Base-by-base conservation (phyloP, 805 yeast species). In the Metschnikowia koreensis region DNA sequence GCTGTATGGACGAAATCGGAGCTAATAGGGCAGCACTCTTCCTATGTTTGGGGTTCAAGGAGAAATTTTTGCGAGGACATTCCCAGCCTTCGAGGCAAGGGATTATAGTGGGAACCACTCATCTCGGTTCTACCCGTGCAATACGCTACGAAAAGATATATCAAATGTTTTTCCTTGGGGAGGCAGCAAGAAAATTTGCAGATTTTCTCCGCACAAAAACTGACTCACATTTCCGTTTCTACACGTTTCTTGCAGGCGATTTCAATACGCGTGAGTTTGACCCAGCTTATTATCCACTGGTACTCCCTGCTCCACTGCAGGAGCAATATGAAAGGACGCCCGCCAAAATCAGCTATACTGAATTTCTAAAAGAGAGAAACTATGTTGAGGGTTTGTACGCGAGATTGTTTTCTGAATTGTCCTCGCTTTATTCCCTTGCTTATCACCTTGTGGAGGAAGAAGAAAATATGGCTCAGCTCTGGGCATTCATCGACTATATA, bases 241-340 rank as follows among this genome's bases (percentile, higher is more conserved):
- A 46, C 22, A 38, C 27, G 10, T 38, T 46, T 17, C 13, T 46
- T 15, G 48, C 48, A 3, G 48, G 48, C n/a, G 48, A 46, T 38
- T 46, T 46, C 31, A 46, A 46, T 31, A n/a, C 48, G n/a, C 28
- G 39, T 11, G 12, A 9, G 11, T 28, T 29, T 27, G 48, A 46
- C 22, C 39, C 48, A 12, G 43, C 27, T 13, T 31, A 29, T 33
- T 37, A 10, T 16, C 15, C 41, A 7, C 31, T 8, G 9, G 10
- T 6, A 8, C 13, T 10, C 5, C 46, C 33, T 9, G 12, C 7
- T 16, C n/a, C 45, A 2, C 45, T 42, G 38, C 27, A 11, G 7
- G 16, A n/a, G 15, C 26, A 42, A n/a, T 42, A 42, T 17, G 38
- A 27, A 13, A 22, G 22, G n/a, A 9, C n/a, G 15, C 37, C 13